phyloP scores from a whole-genome alignment of 2,329 filamentous ascomycete species.

The Colletotrichum graminicola region DNA sequence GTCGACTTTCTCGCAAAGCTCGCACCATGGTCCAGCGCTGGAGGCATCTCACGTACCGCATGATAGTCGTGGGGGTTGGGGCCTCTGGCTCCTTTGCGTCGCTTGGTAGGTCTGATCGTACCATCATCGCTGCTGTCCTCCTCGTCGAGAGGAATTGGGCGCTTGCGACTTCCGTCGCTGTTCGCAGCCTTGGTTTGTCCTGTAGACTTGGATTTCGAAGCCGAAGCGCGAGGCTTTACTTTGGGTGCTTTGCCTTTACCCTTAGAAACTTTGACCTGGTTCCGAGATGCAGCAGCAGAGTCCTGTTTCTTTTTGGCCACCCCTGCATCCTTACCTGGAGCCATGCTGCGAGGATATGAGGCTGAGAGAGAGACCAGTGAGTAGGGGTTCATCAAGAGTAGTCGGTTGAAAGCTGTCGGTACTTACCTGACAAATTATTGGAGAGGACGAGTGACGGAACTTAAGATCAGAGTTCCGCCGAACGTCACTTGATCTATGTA shows the following conservation, averaged over 20 bases:
- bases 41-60: constrained; percentile 20
- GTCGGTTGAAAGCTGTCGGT: background rate
- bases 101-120: constrained; percentile 9
- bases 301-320: constrained; percentile 2
- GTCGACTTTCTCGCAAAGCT: constrained; percentile 32
- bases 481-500: background rate
- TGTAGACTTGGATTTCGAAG: background rate
- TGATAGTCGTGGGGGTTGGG: constrained; percentile 5
- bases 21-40: constrained; percentile 19
- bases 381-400: background rate
- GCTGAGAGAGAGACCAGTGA: background rate
- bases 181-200: background rate
- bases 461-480: background rate
- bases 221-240: background rate
- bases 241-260: background rate
- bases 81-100: background rate
- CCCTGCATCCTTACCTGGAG: constrained; percentile 8
- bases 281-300: background rate
- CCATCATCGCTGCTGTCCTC: constrained; percentile 28
- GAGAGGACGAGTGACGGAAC: no score
- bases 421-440: background rate
- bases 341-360: background rate
- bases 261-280: background rate
- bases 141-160: background rate
- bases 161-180: constrained; percentile 16